Percentiles rank a stretch among this genome's conserved stretches.
These are phyloP conservation scores for Tricholoma terreum DNA, from an alignment of 768 basidiomycete species.

Conservation along the genomic window DNA sequence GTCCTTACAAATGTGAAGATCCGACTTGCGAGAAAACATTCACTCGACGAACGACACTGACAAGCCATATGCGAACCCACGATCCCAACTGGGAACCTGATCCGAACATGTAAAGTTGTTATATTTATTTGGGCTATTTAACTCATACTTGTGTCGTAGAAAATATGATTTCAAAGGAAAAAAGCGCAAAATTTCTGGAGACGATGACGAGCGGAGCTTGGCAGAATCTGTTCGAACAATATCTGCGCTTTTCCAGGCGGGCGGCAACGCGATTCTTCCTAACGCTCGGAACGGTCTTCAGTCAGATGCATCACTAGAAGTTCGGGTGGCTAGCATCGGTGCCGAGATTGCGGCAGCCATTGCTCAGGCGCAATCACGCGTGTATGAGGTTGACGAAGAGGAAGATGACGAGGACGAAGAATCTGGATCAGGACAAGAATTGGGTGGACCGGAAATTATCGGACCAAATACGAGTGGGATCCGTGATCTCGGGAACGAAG, in stretches of 20 bases:
- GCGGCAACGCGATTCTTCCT: constrained; percentile 29
- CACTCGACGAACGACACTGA: constrained; percentile 80
- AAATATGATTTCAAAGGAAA: constrained; percentile 81
- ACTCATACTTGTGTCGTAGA: constrained; percentile 34
- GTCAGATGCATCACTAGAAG: constrained; percentile 51
- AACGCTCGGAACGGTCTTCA: constrained; percentile 24
- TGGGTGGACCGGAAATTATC: constrained; percentile 46
- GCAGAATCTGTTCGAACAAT: constrained; percentile 75
- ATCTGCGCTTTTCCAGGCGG: constrained; percentile 63
- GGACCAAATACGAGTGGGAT: constrained; percentile 64
- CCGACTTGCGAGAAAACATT: constrained; percentile 84
- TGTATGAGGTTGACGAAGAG: constrained; percentile 50
- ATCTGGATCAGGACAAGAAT: constrained; percentile 52
- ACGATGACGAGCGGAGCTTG: constrained; percentile 58
- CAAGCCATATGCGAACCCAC: constrained; percentile 84
- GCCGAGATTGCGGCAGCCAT: constrained; percentile 80
- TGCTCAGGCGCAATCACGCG: constrained; percentile 65
- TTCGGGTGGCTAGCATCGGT: constrained; percentile 72
- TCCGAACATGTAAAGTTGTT: constrained; percentile 64
- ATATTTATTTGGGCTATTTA: constrained; percentile 1
- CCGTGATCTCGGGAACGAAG: constrained; percentile 37
- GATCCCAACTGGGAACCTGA: constrained; percentile 84
- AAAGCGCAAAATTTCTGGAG: constrained; percentile 51
- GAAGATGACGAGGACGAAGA: constrained; percentile 49
- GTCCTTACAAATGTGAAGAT: constrained; percentile 84